Evolutionary conservation across 2,329 filamentous ascomycete species (phyloP).

Genomic region (Amauroascus niger): DNA sequence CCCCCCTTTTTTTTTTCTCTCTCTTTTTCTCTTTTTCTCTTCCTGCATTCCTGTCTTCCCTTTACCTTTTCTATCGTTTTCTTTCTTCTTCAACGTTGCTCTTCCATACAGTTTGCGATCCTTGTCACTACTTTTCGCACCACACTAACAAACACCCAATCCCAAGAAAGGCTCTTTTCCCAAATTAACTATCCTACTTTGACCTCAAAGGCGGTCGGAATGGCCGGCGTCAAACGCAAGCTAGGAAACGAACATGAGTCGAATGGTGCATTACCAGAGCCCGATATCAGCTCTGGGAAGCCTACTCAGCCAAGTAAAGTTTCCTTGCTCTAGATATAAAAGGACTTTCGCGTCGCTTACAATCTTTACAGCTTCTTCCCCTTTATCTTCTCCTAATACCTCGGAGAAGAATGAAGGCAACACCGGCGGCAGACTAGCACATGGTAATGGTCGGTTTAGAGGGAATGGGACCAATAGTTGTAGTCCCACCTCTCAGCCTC

Average conservation of each 20-base stretch:
- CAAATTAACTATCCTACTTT: not conserved
- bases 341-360: not conserved
- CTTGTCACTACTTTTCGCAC: not conserved
- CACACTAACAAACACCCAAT: not conserved
- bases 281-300: not conserved
- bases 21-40: not conserved
- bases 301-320: not conserved
- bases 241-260: not conserved
- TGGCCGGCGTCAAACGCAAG: conserved; percentile 12
- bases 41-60: not conserved
- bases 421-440: not conserved
- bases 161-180: not conserved
- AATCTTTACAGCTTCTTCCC: not conserved
- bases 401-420: not conserved
- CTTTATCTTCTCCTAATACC: not conserved
- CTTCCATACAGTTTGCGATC: not conserved
- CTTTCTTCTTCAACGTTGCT: not conserved
- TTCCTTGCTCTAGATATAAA: not conserved
- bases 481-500: not conserved
- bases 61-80: not conserved
- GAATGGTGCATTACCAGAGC: not conserved
- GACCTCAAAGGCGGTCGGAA: not conserved
- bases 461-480: not conserved
- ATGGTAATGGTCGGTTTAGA: not conserved
- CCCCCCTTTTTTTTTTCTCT: not conserved